Conservation (phyloP, 331 rosid genomes). For the Quercus lobata region DNA sequence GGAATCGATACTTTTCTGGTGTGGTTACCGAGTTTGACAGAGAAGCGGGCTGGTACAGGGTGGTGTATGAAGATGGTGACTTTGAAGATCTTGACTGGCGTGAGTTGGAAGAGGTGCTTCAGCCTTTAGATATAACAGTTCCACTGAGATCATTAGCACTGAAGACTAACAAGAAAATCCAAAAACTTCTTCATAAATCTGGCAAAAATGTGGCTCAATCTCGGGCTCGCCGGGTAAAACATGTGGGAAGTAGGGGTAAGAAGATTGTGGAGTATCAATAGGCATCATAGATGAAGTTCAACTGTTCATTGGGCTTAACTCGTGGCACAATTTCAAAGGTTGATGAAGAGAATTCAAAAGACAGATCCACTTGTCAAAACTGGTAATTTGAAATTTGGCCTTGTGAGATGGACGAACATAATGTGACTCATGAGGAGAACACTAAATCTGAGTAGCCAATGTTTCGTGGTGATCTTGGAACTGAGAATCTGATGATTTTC, state of each 20-base stretch:
- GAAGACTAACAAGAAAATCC: constrained; percentile 41
- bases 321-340: not conserved
- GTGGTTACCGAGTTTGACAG: constrained; percentile 54
- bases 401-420: not conserved
- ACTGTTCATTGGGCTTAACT: constrained; percentile 5
- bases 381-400: not conserved
- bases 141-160: constrained; percentile 62
- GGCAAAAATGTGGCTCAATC: constrained; percentile 22
- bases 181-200: constrained; percentile 33
- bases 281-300: constrained; percentile 13
- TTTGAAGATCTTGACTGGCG: constrained; percentile 81
- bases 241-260: constrained; percentile 30
- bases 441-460: not conserved
- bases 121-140: constrained; percentile 66
- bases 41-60: constrained; percentile 65
- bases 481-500: not conserved
- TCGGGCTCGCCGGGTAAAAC: constrained; percentile 26
- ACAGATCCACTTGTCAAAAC: not conserved
- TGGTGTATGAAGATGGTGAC: constrained; percentile 80
- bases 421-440: not conserved
- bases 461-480: not conserved
- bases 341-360: not conserved
- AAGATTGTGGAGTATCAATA: constrained; percentile 11
- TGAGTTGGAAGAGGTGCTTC: constrained; percentile 66
- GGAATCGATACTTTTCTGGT: constrained; percentile 53